phyloP scores from a whole-genome alignment of 2,329 filamentous ascomycete species.

The Alternaria longipes region DNA sequence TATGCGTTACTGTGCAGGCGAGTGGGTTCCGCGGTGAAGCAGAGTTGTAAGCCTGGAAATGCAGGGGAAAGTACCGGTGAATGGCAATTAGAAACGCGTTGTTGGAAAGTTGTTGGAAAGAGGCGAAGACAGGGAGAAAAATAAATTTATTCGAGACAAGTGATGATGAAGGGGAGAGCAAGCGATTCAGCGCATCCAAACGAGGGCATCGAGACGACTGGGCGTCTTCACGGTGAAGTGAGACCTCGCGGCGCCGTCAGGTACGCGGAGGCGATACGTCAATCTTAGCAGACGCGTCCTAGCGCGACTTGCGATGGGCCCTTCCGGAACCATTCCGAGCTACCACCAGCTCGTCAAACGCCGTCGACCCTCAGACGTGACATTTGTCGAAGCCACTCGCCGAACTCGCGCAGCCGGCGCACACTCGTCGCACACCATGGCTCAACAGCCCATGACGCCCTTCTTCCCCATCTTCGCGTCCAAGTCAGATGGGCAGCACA shows the following conservation, averaged over 20 bases:
- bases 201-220: not conserved
- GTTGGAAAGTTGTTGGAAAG: not conserved
- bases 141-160: not conserved
- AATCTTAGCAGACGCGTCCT: conserved; percentile 11
- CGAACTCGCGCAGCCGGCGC: conserved; percentile 13
- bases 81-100: not conserved
- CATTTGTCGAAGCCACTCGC: not conserved
- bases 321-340: conserved; percentile 6
- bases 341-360: not conserved
- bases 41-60: not conserved
- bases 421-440: conserved; percentile 32
- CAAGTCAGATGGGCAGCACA: conserved; percentile 60
- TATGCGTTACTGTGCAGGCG: not conserved
- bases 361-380: not conserved
- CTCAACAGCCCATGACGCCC: conserved; percentile 51
- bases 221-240: conserved; percentile 12
- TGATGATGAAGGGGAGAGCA: conserved; percentile 15
- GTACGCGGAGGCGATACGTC: not conserved
- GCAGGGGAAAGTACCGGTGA: conserved; percentile 7
- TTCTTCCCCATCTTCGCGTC: conserved; percentile 60
- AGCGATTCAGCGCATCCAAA: conserved; percentile 1
- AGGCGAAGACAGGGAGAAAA: not conserved
- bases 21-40: not conserved
- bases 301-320: conserved; percentile 7
- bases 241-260: not conserved